Evolutionary conservation across 345 rosid genomes (phyloP).

Genomic region (Gossypium bickii): DNA sequence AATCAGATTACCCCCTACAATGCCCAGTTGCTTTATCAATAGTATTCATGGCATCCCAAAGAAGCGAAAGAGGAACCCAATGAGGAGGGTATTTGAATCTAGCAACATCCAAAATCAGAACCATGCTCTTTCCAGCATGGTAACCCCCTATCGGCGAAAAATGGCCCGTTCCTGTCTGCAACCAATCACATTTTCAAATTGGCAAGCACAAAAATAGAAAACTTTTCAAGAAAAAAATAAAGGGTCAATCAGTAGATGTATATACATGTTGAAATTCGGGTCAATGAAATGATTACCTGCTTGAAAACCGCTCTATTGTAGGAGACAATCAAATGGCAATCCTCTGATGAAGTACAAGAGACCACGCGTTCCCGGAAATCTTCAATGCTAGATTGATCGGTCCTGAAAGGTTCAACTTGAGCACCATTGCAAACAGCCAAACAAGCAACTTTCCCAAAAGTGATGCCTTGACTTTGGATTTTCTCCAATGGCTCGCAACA

Average conservation of each 20-base stretch:
- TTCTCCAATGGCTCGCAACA: slow-evolving; percentile 34
- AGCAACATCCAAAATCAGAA: slow-evolving; percentile 37
- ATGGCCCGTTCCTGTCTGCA: slow-evolving; percentile 37
- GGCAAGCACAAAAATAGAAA: background rate
- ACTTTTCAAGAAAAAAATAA: background rate
- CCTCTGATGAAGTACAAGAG: slow-evolving; percentile 24
- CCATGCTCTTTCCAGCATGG: slow-evolving; percentile 35
- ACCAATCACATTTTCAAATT: background rate
- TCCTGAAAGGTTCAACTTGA: slow-evolving; percentile 29
- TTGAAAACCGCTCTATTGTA: slow-evolving; percentile 27
- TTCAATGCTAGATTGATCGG: slow-evolving; percentile 16
- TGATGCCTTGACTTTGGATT: slow-evolving; percentile 28
- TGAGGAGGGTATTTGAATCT: slow-evolving; percentile 42
- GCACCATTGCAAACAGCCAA: slow-evolving; percentile 37
- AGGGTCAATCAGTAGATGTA: background rate
- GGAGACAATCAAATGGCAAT: slow-evolving; percentile 27
- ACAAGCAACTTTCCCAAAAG: slow-evolving; percentile 33
- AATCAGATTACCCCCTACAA: slow-evolving; percentile 23
- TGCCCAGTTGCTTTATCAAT: slow-evolving; percentile 28
- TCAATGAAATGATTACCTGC: slow-evolving; percentile 22
- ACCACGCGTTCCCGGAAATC: slow-evolving; percentile 27
- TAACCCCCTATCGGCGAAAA: slow-evolving; percentile 42
- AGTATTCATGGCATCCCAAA: slow-evolving; percentile 38
- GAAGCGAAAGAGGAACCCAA: slow-evolving; percentile 42
- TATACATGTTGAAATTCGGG: background rate